These are phyloP conservation scores for Diplosphaera chodatii DNA, from an alignment of 139 green algal species.

Conservation along the genomic window DNA sequence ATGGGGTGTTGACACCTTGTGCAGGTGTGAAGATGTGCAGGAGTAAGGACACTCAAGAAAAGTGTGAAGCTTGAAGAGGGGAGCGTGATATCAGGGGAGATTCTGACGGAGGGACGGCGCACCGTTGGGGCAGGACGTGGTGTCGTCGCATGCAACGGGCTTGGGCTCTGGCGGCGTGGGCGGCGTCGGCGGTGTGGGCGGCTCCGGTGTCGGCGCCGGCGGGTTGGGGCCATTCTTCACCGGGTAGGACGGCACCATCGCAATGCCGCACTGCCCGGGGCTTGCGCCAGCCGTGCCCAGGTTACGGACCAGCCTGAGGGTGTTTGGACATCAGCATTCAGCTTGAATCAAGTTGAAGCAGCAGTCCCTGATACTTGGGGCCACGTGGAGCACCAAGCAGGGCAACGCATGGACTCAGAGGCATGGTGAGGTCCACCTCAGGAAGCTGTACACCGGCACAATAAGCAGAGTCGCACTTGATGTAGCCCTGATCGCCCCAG, in stretches of 20 bases:
- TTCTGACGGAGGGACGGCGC: no score
- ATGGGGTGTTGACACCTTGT: no score
- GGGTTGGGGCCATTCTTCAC: conserved; percentile 76
- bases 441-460: no score
- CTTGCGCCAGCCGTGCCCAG: conserved; percentile 4
- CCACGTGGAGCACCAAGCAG: no score
- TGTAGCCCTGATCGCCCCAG: conserved; percentile 93
- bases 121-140: conserved; percentile 45
- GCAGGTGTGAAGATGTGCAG: no score
- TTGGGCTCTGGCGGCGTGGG: conserved; percentile 22
- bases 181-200: conserved; percentile 28
- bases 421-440: no score
- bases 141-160: conserved; percentile 69
- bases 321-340: no score
- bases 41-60: no score
- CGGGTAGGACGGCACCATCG: conserved; percentile 83
- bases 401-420: no score
- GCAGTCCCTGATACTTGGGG: not conserved
- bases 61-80: no score
- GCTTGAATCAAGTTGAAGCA: not conserved
- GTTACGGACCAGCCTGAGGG: conserved; percentile 18
- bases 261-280: conserved; percentile 86
- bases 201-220: conserved; percentile 19
- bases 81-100: no score
- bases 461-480: conserved; percentile 29